phyloP scores from a whole-genome alignment of 2,329 filamentous ascomycete species.

The Exophiala calicioides region DNA sequence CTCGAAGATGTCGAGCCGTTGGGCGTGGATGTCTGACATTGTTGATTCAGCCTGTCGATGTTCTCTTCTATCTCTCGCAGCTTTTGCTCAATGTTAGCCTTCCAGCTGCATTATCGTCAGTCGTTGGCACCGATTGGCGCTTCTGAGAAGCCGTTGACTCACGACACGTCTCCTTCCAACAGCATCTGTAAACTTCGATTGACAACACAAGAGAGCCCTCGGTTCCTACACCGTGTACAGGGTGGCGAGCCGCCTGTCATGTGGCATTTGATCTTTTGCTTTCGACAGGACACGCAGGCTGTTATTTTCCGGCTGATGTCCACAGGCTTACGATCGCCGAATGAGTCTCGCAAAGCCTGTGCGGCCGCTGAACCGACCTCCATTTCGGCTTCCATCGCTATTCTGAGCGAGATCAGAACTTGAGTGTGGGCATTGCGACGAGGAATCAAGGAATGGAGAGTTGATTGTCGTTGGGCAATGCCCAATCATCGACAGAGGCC shows the following conservation, averaged over 20 bases:
- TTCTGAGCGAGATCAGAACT: too few species aligned
- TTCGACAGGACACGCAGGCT: constrained; percentile 36
- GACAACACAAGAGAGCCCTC: constrained; percentile 51
- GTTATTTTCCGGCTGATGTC: constrained; percentile 40
- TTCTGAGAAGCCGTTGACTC: constrained; percentile 2
- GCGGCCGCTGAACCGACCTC: constrained; percentile 20
- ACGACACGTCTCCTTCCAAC: constrained; percentile 27
- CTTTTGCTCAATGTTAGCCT: constrained; percentile 41
- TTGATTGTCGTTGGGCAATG: not conserved
- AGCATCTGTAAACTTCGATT: constrained; percentile 55
- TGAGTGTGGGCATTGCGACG: not conserved
- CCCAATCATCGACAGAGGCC: too few species aligned
- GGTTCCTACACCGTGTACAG: constrained; percentile 52
- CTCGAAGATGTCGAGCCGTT: too few species aligned
- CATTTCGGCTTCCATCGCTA: constrained; percentile 1
- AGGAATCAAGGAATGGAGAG: not conserved
- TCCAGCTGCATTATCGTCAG: constrained; percentile 45
- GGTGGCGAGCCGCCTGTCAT: constrained; percentile 49
- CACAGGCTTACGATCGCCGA: constrained; percentile 39
- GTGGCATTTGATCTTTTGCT: constrained; percentile 56
- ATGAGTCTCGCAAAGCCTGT: constrained; percentile 37
- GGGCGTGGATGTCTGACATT: too few species aligned
- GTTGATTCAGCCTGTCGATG: constrained; percentile 27
- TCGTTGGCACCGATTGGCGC: constrained; percentile 3
- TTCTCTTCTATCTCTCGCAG: constrained; percentile 40